Conservation (phyloP, 1,139 yeast species). For the Saccharomyces uvarum region DNA sequence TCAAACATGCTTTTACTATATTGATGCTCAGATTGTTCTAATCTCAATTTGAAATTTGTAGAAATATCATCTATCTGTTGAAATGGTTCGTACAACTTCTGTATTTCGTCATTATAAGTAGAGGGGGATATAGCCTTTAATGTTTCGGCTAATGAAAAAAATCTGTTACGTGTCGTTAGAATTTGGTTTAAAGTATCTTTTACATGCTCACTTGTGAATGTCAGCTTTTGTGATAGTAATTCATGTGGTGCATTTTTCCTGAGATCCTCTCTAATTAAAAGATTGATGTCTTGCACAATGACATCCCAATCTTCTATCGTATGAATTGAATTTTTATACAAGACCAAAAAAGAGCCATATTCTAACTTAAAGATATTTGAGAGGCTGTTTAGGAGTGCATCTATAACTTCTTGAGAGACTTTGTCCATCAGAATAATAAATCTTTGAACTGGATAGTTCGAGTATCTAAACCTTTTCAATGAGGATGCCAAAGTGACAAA, state of each 20-base stretch:
- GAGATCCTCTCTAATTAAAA: slow-evolving; percentile 1
- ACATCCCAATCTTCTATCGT: slow-evolving; percentile 1
- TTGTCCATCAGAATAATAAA: slow-evolving; percentile 60
- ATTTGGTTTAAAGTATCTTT: background rate
- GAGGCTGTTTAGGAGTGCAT: slow-evolving; percentile 30
- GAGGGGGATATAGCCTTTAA: background rate
- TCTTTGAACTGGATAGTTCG: slow-evolving; percentile 58
- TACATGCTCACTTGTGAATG: background rate
- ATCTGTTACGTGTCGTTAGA: background rate
- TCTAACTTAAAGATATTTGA: slow-evolving; percentile 35
- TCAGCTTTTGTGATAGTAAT: background rate
- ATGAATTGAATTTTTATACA: slow-evolving; percentile 13
- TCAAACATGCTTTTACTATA: slow-evolving; percentile 39
- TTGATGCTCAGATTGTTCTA: slow-evolving; percentile 37
- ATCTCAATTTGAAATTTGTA: slow-evolving; percentile 18
- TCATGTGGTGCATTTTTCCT: background rate
- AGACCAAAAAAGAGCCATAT: slow-evolving; percentile 14
- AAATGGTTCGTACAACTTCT: background rate
- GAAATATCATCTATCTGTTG: background rate
- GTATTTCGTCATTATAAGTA: background rate
- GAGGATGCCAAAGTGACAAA: slow-evolving; percentile 50
- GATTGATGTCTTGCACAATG: background rate
- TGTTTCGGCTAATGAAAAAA: background rate
- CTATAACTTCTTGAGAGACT: slow-evolving; percentile 42
- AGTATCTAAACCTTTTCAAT: slow-evolving; percentile 53